These are phyloP conservation scores for Globisporangium abappressorium DNA, from an alignment of 352 stramenopile genomes.

Conservation along the genomic window DNA sequence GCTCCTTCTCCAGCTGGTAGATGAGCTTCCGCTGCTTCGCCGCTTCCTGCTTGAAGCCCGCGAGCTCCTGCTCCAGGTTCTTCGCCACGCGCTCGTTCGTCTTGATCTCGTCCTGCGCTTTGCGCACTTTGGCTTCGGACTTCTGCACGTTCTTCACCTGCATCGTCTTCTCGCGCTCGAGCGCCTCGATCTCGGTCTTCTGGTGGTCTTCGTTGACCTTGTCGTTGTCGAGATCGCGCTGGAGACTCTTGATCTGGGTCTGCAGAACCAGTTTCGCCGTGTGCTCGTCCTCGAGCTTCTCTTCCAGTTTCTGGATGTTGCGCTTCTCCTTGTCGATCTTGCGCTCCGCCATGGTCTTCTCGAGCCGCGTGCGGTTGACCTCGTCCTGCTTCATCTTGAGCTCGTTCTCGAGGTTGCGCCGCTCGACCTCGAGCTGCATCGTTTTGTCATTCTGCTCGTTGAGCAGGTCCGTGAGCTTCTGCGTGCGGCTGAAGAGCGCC, in stretches of 20 bases:
- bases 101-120: slow-evolving; percentile 88
- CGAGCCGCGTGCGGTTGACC: slow-evolving; percentile 76
- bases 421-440: slow-evolving; percentile 79
- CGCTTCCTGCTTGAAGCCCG: slow-evolving; percentile 81
- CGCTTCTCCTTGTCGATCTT: slow-evolving; percentile 88
- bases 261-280: slow-evolving; percentile 79
- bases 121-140: slow-evolving; percentile 83
- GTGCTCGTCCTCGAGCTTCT: slow-evolving; percentile 90
- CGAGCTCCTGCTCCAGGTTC: slow-evolving; percentile 80
- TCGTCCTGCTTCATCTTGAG: slow-evolving; percentile 86
- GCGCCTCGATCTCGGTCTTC: slow-evolving; percentile 69
- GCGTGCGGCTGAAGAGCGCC: slow-evolving; percentile 84
- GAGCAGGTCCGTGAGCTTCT: slow-evolving; percentile 92
- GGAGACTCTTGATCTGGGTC: slow-evolving; percentile 80
- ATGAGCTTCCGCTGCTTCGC: slow-evolving; percentile 89
- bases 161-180: slow-evolving; percentile 88
- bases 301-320: slow-evolving; percentile 85
- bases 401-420: slow-evolving; percentile 78
- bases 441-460: slow-evolving; percentile 91
- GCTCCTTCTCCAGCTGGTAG: slow-evolving; percentile 91
- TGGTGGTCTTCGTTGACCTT: slow-evolving; percentile 76
- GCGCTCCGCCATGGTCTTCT: slow-evolving; percentile 89
- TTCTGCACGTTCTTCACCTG: slow-evolving; percentile 81
- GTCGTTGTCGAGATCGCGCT: slow-evolving; percentile 75
- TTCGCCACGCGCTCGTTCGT: slow-evolving; percentile 91